Conservation (phyloP, 2,329 filamentous ascomycete species). For the Dothiorella sarmentorum region DNA sequence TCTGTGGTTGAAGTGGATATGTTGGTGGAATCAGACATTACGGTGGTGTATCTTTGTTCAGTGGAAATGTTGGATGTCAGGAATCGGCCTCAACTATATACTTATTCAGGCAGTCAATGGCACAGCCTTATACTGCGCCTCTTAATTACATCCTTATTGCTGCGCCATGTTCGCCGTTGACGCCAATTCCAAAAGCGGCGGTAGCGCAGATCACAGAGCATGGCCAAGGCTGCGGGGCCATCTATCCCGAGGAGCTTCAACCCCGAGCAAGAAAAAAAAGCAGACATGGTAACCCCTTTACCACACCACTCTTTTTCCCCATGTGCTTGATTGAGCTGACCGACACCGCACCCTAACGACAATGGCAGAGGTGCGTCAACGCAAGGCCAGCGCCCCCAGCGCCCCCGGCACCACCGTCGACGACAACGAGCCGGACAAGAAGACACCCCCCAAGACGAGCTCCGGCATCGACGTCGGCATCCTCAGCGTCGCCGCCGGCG, state of each 20-base stretch:
- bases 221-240: too few species aligned
- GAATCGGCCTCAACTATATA: too few species aligned
- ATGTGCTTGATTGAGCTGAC: not conserved
- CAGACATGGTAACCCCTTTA: not conserved
- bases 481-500: not conserved
- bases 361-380: slow-evolving; percentile 7
- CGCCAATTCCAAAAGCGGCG: too few species aligned
- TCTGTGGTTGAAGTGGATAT: not conserved
- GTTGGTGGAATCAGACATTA: not conserved
- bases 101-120: too few species aligned
- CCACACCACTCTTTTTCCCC: not conserved
- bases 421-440: not conserved
- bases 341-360: not conserved
- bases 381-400: not conserved
- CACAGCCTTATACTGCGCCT: too few species aligned
- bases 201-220: too few species aligned
- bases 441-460: not conserved
- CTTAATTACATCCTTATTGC: too few species aligned
- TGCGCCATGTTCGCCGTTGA: too few species aligned
- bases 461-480: not conserved
- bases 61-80: too few species aligned
- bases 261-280: not conserved
- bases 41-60: too few species aligned
- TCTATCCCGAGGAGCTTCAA: not conserved
- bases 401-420: not conserved